Evolutionary conservation across 176 grass and related monocot species (phyloP), one percentile per base, ranked within the genome.

Genomic region (Aegilops umbellulata): DNA sequence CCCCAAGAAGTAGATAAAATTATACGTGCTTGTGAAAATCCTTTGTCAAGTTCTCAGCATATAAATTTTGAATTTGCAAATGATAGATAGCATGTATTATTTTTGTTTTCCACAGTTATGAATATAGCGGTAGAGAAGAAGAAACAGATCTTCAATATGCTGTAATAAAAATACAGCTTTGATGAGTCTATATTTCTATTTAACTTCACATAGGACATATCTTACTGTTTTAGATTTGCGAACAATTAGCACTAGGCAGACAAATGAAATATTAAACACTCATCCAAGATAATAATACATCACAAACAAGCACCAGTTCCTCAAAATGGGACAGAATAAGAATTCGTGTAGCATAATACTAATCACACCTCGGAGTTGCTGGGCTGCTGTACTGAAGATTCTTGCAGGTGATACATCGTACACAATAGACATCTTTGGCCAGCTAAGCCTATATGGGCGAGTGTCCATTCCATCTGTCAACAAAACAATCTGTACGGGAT

Each of bases 391-490:
- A 71, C 60, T 83, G 77, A 90, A 94, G 34, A 94, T 79, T 71
- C 75, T 84, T 81, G 83, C 78, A 61, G 95, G 91, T 89, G 95
- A 98, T 65, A 98, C 80, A 80, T 98, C 86, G 12, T 95, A 94
- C 79, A 98, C 67, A 60, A 94, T 60, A 85, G 90, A 94, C 35
- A 90, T 84, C 67, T 65, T 87, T 24, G 96, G 93, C 96, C 95
- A 98, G 60, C 35, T 95, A 69, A 98, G 72, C 90, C 96, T 98
- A 85, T 95, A 95, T 7, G 96, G 91, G 69, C 96, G 91, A 80
- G 93, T 98, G 86, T 98, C 93, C 93, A 95, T 98, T 71, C 96
- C 96, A 94, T 98, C 91, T 95, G 96, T 92, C 81, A 98, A 85
- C 80, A 98, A 84, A 90, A 98, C 93, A 87, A 95, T 94, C 96